A percentile compares a stretch with the other conserved stretches of the same genome.
Evolutionary conservation across 1,284 basidiomycete species (phyloP).

Genomic region (Trametes hirsuta): DNA sequence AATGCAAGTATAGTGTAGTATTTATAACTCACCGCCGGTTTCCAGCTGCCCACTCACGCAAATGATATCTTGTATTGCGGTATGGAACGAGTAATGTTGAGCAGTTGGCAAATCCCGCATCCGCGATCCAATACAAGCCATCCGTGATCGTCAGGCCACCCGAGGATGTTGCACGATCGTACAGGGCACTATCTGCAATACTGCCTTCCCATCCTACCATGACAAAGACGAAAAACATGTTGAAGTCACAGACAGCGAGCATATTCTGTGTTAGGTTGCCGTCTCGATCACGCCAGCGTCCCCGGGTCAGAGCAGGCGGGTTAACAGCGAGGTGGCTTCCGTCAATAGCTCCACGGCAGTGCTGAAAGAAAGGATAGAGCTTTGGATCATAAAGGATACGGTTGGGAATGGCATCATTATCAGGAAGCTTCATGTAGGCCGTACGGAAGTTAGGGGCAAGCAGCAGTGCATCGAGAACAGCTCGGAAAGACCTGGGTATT

Average conservation of each 20-base stretch:
- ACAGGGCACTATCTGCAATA: conserved; percentile 36
- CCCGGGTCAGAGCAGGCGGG: conserved; percentile 3
- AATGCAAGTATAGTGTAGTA: not conserved
- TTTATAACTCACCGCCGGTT: conserved; percentile 20
- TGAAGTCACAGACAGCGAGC: conserved; percentile 27
- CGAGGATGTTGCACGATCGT: conserved; percentile 20
- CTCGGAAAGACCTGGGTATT: too few relatives aligned
- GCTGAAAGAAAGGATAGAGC: conserved; percentile 28
- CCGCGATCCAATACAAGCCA: conserved; percentile 32
- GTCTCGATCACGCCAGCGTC: conserved; percentile 24
- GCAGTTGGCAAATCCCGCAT: conserved; percentile 39
- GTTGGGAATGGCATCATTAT: not conserved
- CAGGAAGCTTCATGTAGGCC: too few relatives aligned
- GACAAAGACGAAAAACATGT: conserved; percentile 36
- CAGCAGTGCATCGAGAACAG: too few relatives aligned
- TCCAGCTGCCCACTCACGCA: conserved; percentile 37
- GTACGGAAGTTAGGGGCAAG: too few relatives aligned
- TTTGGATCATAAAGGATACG: conserved; percentile 19
- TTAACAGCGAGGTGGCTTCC: conserved; percentile 25
- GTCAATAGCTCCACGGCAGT: conserved; percentile 30
- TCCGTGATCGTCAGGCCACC: conserved; percentile 23
- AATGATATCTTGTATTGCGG: conserved; percentile 37
- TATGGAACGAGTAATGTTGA: conserved; percentile 38
- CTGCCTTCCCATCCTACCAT: conserved; percentile 42
- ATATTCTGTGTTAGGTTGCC: conserved; percentile 33